phyloP scores from a whole-genome alignment of 179 eudicot genomes.

The Sideroxylon spinosum region DNA sequence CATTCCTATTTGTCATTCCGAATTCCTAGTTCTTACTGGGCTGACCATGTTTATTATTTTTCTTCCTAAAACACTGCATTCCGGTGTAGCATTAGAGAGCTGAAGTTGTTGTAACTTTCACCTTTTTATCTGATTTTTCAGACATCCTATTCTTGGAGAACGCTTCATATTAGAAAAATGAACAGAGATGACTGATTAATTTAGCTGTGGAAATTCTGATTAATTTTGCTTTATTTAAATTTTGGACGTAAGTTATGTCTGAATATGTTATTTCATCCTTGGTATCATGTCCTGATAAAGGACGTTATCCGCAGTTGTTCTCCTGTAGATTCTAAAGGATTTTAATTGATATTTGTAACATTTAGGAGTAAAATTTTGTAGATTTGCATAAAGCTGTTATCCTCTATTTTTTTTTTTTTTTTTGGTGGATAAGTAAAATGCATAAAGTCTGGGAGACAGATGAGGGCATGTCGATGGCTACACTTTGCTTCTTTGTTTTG shows the following conservation, averaged over 20 bases:
- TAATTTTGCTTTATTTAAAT: neutral
- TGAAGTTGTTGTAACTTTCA: neutral
- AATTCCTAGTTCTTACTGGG: neutral
- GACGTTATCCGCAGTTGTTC: neutral
- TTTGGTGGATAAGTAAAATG: neutral
- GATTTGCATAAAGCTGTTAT: too few relatives aligned
- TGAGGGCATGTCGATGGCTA: neutral
- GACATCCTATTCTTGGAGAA: neutral
- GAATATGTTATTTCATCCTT: neutral
- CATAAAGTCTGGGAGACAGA: neutral
- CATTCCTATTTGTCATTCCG: neutral
- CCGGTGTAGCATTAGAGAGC: neutral
- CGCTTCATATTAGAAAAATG: neutral
- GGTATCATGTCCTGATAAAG: neutral
- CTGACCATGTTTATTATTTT: neutral
- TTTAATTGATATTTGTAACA: neutral
- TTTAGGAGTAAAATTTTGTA: conserved; percentile 7
- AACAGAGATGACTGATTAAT: neutral
- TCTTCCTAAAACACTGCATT: neutral
- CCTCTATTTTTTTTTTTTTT: too few relatives aligned
- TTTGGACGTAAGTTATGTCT: neutral
- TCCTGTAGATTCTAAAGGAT: neutral
- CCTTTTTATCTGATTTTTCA: neutral
- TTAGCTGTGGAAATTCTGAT: neutral
- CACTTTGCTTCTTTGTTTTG: neutral